Percentiles rank a stretch among this genome's conserved stretches.
phyloP scores from a whole-genome alignment of 306 rosid genomes.

The Echinosophora koreensis region DNA sequence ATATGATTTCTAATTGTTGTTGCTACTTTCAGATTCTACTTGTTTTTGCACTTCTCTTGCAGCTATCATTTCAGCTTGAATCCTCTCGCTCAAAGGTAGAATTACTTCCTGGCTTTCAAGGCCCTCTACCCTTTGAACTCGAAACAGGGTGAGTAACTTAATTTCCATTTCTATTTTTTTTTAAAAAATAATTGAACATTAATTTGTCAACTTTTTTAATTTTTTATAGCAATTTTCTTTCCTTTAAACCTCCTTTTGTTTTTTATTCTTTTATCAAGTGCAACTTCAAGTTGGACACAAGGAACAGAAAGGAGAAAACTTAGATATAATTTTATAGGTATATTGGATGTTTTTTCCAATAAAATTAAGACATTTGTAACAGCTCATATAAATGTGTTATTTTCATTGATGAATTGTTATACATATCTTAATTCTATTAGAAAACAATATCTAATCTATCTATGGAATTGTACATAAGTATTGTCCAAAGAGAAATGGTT shows the following conservation, averaged over 20 bases:
- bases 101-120: constrained; percentile 60
- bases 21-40: background rate
- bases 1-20: background rate
- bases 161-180: background rate
- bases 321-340: too few species aligned
- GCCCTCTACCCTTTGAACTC: constrained; percentile 60
- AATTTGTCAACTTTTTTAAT: too few species aligned
- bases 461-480: too few species aligned
- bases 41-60: background rate
- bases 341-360: too few species aligned
- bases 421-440: too few species aligned
- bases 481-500: background rate
- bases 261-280: background rate
- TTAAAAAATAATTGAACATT: too few species aligned
- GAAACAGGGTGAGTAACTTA: constrained; percentile 58
- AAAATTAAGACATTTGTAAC: too few species aligned
- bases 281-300: background rate
- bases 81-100: constrained; percentile 7
- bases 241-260: background rate
- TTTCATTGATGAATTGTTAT: too few species aligned
- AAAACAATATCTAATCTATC: too few species aligned
- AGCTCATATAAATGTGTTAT: too few species aligned
- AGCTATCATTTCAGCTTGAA: background rate
- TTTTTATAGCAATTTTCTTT: too few species aligned
- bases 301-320: background rate